Percentiles rank a stretch among this genome's conserved stretches.
Evolutionary conservation across 1,284 basidiomycete species (phyloP).

Genomic region (Dichomitus squalens): DNA sequence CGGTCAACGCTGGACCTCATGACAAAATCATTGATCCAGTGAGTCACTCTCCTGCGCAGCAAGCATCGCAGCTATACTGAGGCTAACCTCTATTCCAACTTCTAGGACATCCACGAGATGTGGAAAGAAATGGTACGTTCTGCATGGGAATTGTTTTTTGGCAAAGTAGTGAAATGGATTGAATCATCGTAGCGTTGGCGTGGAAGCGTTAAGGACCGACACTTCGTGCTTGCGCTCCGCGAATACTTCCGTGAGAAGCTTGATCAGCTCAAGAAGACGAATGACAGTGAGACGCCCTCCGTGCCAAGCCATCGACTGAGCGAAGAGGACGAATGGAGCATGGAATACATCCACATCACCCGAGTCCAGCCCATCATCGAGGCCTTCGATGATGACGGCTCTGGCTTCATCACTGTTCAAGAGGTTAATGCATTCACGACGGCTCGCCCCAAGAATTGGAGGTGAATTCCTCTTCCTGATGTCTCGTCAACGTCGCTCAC

Average conservation of each 20-base stretch:
- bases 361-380: conserved; percentile 46
- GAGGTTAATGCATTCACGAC: conserved; percentile 46
- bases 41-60: neutral
- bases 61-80: too few species aligned
- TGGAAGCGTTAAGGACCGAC: conserved; percentile 35
- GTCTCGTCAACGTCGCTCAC: too few species aligned
- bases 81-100: too few species aligned
- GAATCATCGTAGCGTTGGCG: conserved; percentile 36
- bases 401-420: conserved; percentile 46
- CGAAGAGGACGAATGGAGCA: conserved; percentile 39
- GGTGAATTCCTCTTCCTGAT: conserved; percentile 5
- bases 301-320: neutral
- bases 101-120: conserved; percentile 26
- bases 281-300: neutral
- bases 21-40: conserved; percentile 33
- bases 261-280: neutral
- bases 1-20: conserved; percentile 32
- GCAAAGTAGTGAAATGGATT: too few species aligned
- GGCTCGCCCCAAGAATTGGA: conserved; percentile 22
- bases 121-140: conserved; percentile 32
- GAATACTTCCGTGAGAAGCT: conserved; percentile 34
- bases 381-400: conserved; percentile 50
- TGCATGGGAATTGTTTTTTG: too few species aligned
- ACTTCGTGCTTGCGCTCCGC: conserved; percentile 36
- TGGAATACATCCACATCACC: conserved; percentile 43